Evolutionary conservation across 805 yeast genomes (phyloP).

Genomic region (Sungouiella thailandica): DNA sequence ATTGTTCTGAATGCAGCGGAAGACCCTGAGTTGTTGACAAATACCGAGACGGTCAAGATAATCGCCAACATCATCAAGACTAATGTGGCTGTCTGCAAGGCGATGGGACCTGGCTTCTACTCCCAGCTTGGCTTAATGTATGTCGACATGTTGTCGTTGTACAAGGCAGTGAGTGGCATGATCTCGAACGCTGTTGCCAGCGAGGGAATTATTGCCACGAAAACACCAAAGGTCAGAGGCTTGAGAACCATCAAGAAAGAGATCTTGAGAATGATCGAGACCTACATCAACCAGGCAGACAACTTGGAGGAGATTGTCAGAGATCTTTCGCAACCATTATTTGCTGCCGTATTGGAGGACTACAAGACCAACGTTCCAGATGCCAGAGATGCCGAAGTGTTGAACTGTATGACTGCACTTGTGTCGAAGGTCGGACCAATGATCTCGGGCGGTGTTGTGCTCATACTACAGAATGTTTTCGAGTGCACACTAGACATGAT

Average conservation of each 20-base stretch:
- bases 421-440: constrained; percentile 81
- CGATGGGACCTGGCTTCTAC: constrained; percentile 87
- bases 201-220: constrained; percentile 86
- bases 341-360: constrained; percentile 83
- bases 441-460: constrained; percentile 85
- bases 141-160: constrained; percentile 82
- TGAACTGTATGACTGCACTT: constrained; percentile 89
- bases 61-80: constrained; percentile 93
- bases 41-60: constrained; percentile 83
- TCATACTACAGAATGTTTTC: constrained; percentile 84
- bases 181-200: constrained; percentile 73
- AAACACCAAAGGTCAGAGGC: constrained; percentile 92
- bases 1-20: constrained; percentile 80
- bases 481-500: constrained; percentile 95
- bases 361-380: constrained; percentile 86
- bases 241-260: constrained; percentile 96
- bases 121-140: constrained; percentile 84
- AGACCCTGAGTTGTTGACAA: constrained; percentile 73
- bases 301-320: constrained; percentile 78
- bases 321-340: constrained; percentile 76
- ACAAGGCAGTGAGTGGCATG: constrained; percentile 82
- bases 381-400: constrained; percentile 96
- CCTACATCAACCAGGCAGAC: constrained; percentile 82
- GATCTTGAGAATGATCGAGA: constrained; percentile 81
- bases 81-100: constrained; percentile 90